Evolutionary conservation across 2,329 filamentous ascomycete species (phyloP).

Genomic region (Fusarium vanettenii): DNA sequence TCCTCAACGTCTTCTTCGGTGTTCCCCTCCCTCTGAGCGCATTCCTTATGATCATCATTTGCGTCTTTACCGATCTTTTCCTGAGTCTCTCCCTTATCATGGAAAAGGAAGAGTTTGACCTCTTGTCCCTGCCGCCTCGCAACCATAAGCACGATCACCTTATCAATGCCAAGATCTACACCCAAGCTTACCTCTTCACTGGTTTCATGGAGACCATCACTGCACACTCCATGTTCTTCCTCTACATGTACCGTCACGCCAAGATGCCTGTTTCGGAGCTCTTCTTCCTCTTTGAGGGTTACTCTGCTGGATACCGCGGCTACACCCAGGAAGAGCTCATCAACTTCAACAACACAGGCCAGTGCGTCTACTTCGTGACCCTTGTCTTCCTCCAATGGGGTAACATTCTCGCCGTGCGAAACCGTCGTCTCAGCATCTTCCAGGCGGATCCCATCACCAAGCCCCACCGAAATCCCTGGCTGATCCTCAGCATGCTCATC

Average conservation of each 20-base stretch:
- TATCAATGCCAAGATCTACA: slow-evolving; percentile 63
- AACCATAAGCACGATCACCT: slow-evolving; percentile 62
- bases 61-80: slow-evolving; percentile 66
- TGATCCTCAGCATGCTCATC: slow-evolving; percentile 58
- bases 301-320: slow-evolving; percentile 60
- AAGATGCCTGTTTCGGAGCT: slow-evolving; percentile 60
- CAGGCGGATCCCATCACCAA: slow-evolving; percentile 62
- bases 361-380: slow-evolving; percentile 66
- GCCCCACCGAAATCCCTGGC: slow-evolving; percentile 61
- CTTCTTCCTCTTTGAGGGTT: slow-evolving; percentile 62
- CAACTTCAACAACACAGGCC: slow-evolving; percentile 61
- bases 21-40: slow-evolving; percentile 62
- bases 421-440: slow-evolving; percentile 62
- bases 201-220: slow-evolving; percentile 62
- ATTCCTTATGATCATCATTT: slow-evolving; percentile 70
- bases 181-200: slow-evolving; percentile 63
- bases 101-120: slow-evolving; percentile 67
- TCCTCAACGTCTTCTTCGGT: slow-evolving; percentile 67
- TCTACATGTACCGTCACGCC: slow-evolving; percentile 62
- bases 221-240: slow-evolving; percentile 65
- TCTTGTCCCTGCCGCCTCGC: slow-evolving; percentile 62
- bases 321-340: slow-evolving; percentile 58
- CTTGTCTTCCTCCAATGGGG: slow-evolving; percentile 66
- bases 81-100: slow-evolving; percentile 63
- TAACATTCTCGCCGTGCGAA: slow-evolving; percentile 63